phyloP scores from a whole-genome alignment of 2,329 filamentous ascomycete genomes.

The Cladophialophora yegresii region DNA sequence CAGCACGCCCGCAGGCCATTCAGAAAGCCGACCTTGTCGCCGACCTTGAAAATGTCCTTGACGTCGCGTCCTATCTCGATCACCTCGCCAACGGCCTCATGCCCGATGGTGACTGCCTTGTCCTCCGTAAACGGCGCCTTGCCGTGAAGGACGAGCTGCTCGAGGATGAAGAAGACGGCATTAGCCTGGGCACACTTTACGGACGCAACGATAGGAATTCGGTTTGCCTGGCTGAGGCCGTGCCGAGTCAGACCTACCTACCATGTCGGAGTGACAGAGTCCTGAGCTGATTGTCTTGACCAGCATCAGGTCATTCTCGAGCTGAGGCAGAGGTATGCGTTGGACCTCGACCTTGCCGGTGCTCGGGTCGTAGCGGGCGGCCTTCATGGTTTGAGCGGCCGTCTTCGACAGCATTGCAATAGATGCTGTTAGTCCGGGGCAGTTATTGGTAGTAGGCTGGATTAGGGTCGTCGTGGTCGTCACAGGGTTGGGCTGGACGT shows the following conservation, averaged over 20 bases:
- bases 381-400: too few species aligned
- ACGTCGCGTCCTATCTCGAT: slow-evolving; percentile 2
- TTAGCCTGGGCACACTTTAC: too few species aligned
- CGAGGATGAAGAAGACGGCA: too few species aligned
- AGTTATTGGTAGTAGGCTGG: too few species aligned
- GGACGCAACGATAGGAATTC: too few species aligned
- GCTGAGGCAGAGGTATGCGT: slow-evolving; percentile 9
- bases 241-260: slow-evolving; percentile 1
- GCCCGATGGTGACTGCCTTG: slow-evolving; percentile 11
- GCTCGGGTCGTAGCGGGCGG: neutral
- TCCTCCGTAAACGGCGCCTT: neutral
- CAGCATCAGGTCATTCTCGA: slow-evolving; percentile 8
- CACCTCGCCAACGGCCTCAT: slow-evolving; percentile 19
- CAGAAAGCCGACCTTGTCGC: slow-evolving; percentile 17
- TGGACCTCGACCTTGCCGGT: slow-evolving; percentile 2
- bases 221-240: too few species aligned
- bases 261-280: slow-evolving; percentile 17
- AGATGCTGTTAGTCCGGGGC: too few species aligned
- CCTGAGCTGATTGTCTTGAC: slow-evolving; percentile 15
- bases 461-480: too few species aligned
- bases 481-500: too few species aligned
- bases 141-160: too few species aligned
- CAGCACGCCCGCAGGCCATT: slow-evolving; percentile 17
- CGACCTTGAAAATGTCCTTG: neutral
- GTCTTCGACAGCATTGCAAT: too few species aligned